A percentile compares a stretch with the other conserved stretches of the same genome.
These are phyloP conservation scores for Teratosphaeriaceae sp. DNA, from an alignment of 2,329 filamentous ascomycete species.

Conservation along the genomic window DNA sequence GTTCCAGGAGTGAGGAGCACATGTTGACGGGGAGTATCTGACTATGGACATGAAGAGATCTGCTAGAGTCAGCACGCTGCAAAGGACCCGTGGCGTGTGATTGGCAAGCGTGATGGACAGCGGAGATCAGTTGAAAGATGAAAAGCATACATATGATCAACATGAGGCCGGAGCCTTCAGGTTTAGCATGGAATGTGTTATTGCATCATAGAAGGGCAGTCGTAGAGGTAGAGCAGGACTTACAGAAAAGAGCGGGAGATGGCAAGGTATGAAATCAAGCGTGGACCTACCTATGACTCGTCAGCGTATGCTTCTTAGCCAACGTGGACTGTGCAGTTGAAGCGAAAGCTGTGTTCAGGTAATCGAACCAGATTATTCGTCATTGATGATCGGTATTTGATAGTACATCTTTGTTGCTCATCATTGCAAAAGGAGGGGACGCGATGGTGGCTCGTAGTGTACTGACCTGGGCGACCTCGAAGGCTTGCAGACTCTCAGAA, in stretches of 20 bases:
- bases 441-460: background rate
- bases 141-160: slow-evolving; percentile 66
- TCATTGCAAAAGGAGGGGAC: slow-evolving; percentile 28
- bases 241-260: slow-evolving; percentile 10
- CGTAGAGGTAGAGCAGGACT: slow-evolving; percentile 17
- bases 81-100: background rate
- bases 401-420: slow-evolving; percentile 41
- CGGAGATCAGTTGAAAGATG: slow-evolving; percentile 70
- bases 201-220: slow-evolving; percentile 54
- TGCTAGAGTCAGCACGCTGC: background rate
- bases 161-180: slow-evolving; percentile 58
- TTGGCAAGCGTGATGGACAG: background rate
- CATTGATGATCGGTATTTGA: slow-evolving; percentile 43
- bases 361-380: slow-evolving; percentile 44
- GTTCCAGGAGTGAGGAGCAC: slow-evolving; percentile 26
- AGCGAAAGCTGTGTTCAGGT: slow-evolving; percentile 30
- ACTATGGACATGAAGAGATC: too few species aligned
- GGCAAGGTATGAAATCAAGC: background rate
- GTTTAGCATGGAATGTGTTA: slow-evolving; percentile 70
- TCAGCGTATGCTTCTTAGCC: background rate
- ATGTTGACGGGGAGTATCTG: too few species aligned
- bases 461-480: background rate
- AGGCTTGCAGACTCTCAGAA: background rate
- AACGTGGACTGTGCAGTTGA: background rate
- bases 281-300: background rate